These are phyloP conservation scores for Saccharomycopsis vini DNA, from an alignment of 805 yeast species.

Conservation along the genomic window DNA sequence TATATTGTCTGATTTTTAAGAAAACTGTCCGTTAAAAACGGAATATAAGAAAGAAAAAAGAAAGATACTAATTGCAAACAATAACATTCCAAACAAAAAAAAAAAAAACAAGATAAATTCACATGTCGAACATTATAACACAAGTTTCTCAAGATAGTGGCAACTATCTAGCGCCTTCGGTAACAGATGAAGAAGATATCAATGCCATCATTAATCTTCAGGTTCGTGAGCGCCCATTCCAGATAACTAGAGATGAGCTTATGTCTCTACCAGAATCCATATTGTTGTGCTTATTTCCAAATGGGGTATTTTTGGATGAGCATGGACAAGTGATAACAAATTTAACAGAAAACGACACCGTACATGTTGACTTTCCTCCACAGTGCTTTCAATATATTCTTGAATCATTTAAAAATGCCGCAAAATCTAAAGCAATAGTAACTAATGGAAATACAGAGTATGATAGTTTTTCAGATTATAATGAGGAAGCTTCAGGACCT, in stretches of 20 bases:
- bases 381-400: constrained; percentile 78
- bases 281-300: constrained; percentile 77
- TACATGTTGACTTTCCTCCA: constrained; percentile 80
- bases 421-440: too few relatives aligned
- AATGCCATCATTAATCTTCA: constrained; percentile 68
- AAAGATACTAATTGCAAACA: neutral
- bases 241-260: constrained; percentile 78
- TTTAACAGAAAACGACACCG: constrained; percentile 70
- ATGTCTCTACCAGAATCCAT: constrained; percentile 89
- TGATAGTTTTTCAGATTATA: constrained; percentile 5
- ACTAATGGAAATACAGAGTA: too few relatives aligned
- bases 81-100: neutral
- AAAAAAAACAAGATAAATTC: neutral
- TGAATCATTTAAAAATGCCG: constrained; percentile 60
- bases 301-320: constrained; percentile 76
- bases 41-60: neutral
- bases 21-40: too few relatives aligned
- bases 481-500: constrained; percentile 21
- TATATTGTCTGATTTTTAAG: too few relatives aligned
- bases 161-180: constrained; percentile 11
- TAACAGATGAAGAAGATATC: constrained; percentile 35
- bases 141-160: constrained; percentile 46
- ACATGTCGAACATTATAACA: constrained; percentile 45
- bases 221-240: constrained; percentile 65
- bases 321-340: constrained; percentile 72